phyloP scores from a whole-genome alignment of 441 rosid species.

The Dalechampia spathulata region DNA sequence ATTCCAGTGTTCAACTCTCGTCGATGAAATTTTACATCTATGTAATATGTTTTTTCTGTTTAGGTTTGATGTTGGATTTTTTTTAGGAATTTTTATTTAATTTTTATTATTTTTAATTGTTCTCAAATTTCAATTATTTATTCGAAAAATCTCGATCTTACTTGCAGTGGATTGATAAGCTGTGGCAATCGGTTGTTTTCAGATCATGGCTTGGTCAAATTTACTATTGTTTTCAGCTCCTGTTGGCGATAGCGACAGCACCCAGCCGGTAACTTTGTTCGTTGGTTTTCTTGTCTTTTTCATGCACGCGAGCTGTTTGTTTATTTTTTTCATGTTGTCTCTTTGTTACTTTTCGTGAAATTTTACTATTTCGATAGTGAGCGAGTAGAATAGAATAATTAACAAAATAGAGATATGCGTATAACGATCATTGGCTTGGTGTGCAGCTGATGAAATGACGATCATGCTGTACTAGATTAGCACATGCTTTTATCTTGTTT shows the following conservation, averaged over 20 bases:
- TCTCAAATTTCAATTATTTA: no score
- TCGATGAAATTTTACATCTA: no score
- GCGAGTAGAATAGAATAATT: not conserved
- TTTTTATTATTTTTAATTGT: no score
- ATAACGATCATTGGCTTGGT: constrained; percentile 4
- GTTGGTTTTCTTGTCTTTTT: not conserved
- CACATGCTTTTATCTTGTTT: constrained; percentile 10
- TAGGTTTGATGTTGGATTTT: no score
- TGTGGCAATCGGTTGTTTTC: no score
- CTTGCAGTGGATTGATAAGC: no score
- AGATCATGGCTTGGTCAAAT: no score
- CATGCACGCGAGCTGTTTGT: constrained; percentile 24
- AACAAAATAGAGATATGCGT: no score
- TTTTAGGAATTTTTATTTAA: no score
- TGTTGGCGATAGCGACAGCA: not conserved
- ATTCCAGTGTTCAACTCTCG: no score
- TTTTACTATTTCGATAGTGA: constrained; percentile 5
- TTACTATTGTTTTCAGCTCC: not conserved
- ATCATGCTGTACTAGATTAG: constrained; percentile 5
- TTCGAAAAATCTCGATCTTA: no score
- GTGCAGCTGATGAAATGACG: not conserved
- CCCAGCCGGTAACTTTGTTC: not conserved
- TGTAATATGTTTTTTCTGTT: no score
- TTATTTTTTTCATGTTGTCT: constrained; percentile 16
- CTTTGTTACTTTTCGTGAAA: not conserved